Base-by-base conservation (phyloP, 2,329 filamentous ascomycete species). In the Cercospora canescens region DNA sequence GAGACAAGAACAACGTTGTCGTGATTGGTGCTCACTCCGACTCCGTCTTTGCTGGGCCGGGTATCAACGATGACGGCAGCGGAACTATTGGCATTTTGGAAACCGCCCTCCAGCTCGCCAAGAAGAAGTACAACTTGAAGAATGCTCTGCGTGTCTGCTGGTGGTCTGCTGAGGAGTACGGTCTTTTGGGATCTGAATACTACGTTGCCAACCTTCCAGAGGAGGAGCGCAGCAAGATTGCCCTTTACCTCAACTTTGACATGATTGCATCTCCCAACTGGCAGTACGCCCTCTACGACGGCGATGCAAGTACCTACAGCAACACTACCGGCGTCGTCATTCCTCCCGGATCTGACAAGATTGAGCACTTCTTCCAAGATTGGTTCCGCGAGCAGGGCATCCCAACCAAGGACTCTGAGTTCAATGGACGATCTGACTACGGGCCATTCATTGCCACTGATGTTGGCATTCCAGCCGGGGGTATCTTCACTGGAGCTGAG, bases 351-450 rank as follows among this genome's bases (percentile, higher is more conserved):
- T 93, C 90, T 0, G 86, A 89, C 68, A 84, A 92, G 75, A 83
- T 92, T 63, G 86, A 89, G 65, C 80, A 89, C 66, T 80, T 92
- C 37, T 93, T 92, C 76, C 81, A 88, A 21, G 81, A 88, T 57
- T 93, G 86, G 84, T 93, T 90, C 79, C 78, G 83, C 67, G 78
- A 81, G 1, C 82, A 88, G 24, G 88, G 84, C 1, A 82, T 88
- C 64, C 88, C 88, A 77, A 89, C 88, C 75, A 90, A 87, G 0
- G 87, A 90, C 65, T 91, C 91, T 30, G 86, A 87, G 2, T 94
- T 95, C 70, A 89, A 93, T 72, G 91, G 91, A 6, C 88, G 91
- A 65, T 92, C 89, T 69, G 92, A 95, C 78, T 94, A 94, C 72
- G 90, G 89, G 59, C 89, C 87, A 1, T 94, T 94, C 81, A 89